Base-by-base conservation (phyloP, 75 land plant genomes). In the Pinus tabuliformis region DNA sequence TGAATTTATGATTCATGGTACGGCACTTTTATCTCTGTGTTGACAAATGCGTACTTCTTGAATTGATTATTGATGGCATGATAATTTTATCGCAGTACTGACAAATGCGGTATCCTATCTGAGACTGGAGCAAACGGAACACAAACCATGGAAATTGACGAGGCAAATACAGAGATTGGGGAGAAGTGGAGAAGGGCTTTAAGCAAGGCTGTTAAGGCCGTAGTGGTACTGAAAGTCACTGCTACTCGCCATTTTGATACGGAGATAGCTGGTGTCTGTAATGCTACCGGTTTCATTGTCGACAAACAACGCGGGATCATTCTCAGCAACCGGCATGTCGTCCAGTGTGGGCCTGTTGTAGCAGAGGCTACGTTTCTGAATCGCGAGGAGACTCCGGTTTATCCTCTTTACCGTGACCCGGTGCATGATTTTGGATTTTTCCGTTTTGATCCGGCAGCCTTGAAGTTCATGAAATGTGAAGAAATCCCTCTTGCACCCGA, bases 381-480 rank as follows among this genome's bases (percentile, higher is more conserved):
- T 73, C 73, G 91, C 9, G 95, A 95, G 75, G 98, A 95, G 68
- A 83, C 92, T 84, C 86, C 95, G 0, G 89, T 95, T 1, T 79
- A 81, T 70, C 98, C 95, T 37, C 70, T 95, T 3, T 95, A 95
- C 56, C 92, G 98, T 56, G 98, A 95, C 79, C 98, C 98, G 13
- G 90, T 95, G 1, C 98, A 95, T 86, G 98, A 95, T 84, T 95
- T 95, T 85, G 98, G 98, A 49, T 92, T 95, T 83, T 89, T 95
- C 45, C 90, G 87, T 12, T 95, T 84, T 80, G 93, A 92, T 73
- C 95, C 95, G 54, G 65, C 56, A 18, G 86, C 90, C 4, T 84
- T 95, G 2, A 88, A 95, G 68, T 90, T 92, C 81, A 75, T 92
- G 42, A 76, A 77, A 24, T 95, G 92, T 71, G 98, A 92, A 71